Percentiles rank a stretch among this genome's conserved stretches.
phyloP scores from a whole-genome alignment of 2,329 filamentous ascomycete genomes.

The Zelopaecilomyces penicillatus region DNA sequence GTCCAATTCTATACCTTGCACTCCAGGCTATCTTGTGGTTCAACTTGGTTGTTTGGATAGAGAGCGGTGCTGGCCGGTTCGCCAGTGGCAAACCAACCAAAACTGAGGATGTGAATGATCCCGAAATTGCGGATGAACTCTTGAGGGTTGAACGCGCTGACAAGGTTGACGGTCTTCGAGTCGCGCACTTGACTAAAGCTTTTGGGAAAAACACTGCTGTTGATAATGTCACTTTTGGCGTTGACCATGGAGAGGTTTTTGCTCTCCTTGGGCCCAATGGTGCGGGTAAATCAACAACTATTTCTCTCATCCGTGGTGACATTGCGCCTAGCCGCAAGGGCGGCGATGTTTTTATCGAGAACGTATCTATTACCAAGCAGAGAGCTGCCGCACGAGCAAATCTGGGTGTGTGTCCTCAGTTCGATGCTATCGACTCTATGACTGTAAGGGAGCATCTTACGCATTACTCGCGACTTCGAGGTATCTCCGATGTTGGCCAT shows the following conservation, averaged over 20 bases:
- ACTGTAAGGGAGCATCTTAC: constrained; percentile 62
- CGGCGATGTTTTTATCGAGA: constrained; percentile 62
- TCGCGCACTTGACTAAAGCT: constrained; percentile 58
- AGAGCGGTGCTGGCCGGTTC: constrained; percentile 46
- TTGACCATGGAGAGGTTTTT: constrained; percentile 61
- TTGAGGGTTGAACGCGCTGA: constrained; percentile 19
- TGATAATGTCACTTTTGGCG: constrained; percentile 62
- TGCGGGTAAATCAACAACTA: constrained; percentile 66
- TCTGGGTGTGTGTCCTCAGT: constrained; percentile 65
- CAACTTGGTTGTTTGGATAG: constrained; percentile 62
- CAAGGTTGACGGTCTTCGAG: constrained; percentile 45
- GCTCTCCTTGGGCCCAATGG: constrained; percentile 70
- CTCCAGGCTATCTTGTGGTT: constrained; percentile 63
- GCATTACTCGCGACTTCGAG: constrained; percentile 66
- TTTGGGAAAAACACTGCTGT: constrained; percentile 59
- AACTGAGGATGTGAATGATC: constrained; percentile 14
- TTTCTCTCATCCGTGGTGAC: constrained; percentile 65
- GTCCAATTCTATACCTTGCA: constrained; percentile 70
- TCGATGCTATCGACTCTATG: constrained; percentile 67
- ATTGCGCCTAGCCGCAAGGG: constrained; percentile 45
- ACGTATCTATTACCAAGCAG: constrained; percentile 54
- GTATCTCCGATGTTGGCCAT: constrained; percentile 49
- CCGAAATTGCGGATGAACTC: constrained; percentile 17
- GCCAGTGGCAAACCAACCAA: constrained; percentile 10
- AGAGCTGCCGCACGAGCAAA: constrained; percentile 54